Conservation (phyloP, 768 basidiomycete genomes). For the Psilocybe sp. region DNA sequence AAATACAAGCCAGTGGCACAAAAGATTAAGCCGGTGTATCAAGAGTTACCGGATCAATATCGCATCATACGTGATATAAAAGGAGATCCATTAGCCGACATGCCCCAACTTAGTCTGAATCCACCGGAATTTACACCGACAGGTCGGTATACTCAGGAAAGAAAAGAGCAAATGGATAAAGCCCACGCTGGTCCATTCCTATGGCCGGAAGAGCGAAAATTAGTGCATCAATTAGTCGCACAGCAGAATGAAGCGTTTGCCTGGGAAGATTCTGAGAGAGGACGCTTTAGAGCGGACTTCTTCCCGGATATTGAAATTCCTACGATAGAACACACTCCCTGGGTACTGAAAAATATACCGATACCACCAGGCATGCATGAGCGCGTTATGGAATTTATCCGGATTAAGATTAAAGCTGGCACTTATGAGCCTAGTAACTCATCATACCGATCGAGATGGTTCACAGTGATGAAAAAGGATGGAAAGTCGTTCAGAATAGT, state of each 20-base stretch:
- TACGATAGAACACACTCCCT: conserved; percentile 3
- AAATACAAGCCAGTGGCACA: conserved; percentile 11
- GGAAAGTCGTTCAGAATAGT: conserved; percentile 28
- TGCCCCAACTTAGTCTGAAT: conserved; percentile 4
- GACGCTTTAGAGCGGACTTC: conserved; percentile 29
- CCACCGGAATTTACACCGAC: conserved; percentile 15
- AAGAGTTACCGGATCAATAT: conserved; percentile 6
- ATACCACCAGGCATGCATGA: conserved; percentile 4
- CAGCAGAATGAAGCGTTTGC: conserved; percentile 19
- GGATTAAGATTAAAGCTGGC: conserved; percentile 29
- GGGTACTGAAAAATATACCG: conserved; percentile 4
- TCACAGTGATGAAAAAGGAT: conserved; percentile 34
- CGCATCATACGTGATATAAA: conserved; percentile 8
- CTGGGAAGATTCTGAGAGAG: conserved; percentile 30
- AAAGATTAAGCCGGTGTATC: neutral
- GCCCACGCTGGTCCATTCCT: conserved; percentile 25
- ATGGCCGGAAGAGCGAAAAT: conserved; percentile 11
- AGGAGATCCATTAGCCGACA: conserved; percentile 5
- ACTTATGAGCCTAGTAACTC: conserved; percentile 26
- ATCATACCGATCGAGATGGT: conserved; percentile 23
- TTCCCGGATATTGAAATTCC: conserved; percentile 21
- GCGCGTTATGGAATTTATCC: neutral
- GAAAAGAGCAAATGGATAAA: conserved; percentile 2
- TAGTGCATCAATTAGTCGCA: conserved; percentile 31
- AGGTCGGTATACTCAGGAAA: conserved; percentile 18